Evolutionary conservation across 805 yeast genomes (phyloP).

Genomic region (Candida glaebosa): DNA sequence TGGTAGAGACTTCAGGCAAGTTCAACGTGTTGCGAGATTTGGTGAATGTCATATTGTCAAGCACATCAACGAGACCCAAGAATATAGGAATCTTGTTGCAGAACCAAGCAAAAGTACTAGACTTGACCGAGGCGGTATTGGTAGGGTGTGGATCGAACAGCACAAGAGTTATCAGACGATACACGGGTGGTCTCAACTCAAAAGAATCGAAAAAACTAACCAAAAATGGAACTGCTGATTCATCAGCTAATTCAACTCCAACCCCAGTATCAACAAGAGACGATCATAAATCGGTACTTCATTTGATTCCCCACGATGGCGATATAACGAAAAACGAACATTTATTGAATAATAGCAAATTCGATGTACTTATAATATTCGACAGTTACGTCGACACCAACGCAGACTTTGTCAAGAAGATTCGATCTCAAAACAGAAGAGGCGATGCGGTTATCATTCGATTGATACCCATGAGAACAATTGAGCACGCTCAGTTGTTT

Average conservation of each 20-base stretch:
- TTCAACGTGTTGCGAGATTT: slow-evolving; percentile 68
- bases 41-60: slow-evolving; percentile 44
- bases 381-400: slow-evolving; percentile 56
- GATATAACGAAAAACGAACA: slow-evolving; percentile 21
- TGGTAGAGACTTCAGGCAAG: slow-evolving; percentile 81
- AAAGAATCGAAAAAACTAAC: slow-evolving; percentile 31
- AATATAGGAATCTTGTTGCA: slow-evolving; percentile 69
- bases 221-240: slow-evolving; percentile 6
- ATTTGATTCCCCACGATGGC: slow-evolving; percentile 42
- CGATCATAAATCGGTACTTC: slow-evolving; percentile 23
- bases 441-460: slow-evolving; percentile 56
- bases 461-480: slow-evolving; percentile 72
- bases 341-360: slow-evolving; percentile 22
- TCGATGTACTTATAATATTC: slow-evolving; percentile 61
- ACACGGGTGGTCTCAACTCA: slow-evolving; percentile 58
- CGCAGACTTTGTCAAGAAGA: slow-evolving; percentile 23
- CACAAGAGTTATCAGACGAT: slow-evolving; percentile 49
- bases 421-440: slow-evolving; percentile 26
- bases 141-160: slow-evolving; percentile 59
- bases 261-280: background rate
- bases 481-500: slow-evolving; percentile 71
- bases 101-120: slow-evolving; percentile 62
- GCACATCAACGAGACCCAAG: slow-evolving; percentile 27
- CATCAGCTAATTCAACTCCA: background rate
- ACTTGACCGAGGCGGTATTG: slow-evolving; percentile 67